A percentile compares a stretch with the other conserved stretches of the same genome.
Evolutionary conservation across 2,329 filamentous ascomycete genomes (phyloP).

Genomic region (Botrytis pseudocinerea): DNA sequence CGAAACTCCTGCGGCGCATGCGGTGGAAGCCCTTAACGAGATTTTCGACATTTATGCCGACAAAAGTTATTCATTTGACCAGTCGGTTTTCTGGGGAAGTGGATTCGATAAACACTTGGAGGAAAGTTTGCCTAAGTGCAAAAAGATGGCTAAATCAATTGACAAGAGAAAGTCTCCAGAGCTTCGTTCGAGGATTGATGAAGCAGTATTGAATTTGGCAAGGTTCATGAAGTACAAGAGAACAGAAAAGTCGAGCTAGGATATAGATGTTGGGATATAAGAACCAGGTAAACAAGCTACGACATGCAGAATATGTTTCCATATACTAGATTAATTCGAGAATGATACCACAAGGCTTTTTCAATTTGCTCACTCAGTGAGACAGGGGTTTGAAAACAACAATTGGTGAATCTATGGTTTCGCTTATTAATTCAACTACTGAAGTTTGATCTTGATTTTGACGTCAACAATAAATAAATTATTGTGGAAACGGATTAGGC

Average conservation of each 20-base stretch:
- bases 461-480: not conserved
- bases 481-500: not conserved
- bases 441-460: not conserved
- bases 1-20: conserved; percentile 56
- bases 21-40: conserved; percentile 65
- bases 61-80: conserved; percentile 58
- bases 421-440: not conserved
- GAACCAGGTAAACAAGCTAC: not conserved
- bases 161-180: conserved; percentile 60
- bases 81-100: conserved; percentile 64
- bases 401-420: not conserved
- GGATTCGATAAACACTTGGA: conserved; percentile 61
- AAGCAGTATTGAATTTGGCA: conserved; percentile 59
- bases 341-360: not conserved
- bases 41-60: conserved; percentile 68
- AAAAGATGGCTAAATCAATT: conserved; percentile 58
- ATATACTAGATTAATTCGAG: not conserved
- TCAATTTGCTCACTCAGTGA: not conserved
- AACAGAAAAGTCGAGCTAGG: conserved; percentile 30
- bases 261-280: not conserved
- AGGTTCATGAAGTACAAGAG: conserved; percentile 66
- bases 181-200: conserved; percentile 59
- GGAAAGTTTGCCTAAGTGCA: conserved; percentile 53
- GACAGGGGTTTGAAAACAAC: not conserved
- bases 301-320: not conserved